Evolutionary conservation across 2,329 filamentous ascomycete species (phyloP), one percentile per base, ranked within the genome.

Genomic region (Metarhizium brunneum): DNA sequence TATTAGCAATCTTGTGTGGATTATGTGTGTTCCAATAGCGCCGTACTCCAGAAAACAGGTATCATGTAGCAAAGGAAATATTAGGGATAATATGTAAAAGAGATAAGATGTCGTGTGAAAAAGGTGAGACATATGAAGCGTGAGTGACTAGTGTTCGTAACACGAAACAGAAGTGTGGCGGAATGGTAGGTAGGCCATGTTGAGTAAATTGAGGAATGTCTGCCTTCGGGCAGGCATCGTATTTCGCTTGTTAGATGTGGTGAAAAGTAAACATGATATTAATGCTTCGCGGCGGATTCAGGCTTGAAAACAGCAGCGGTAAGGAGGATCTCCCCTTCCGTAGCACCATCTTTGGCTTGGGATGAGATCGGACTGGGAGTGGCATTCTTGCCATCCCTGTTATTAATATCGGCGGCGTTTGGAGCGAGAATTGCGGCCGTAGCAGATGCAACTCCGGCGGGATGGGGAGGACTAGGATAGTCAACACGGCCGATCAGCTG

Each of bases 251-350:
- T 20, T 48, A 10, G n/a, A 14, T 25, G 10, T 25, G 42, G 54
- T 56, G 59, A 51, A 48, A 57, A 58, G 55, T 20, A 48, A 51
- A 29, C 20, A n/a, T 30, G 20, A 30, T 30, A 6, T 5, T 30
- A 4, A 14, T 29, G 42, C 30, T 48, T 30, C 25, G 45, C 14
- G 3, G 25, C 6, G 6, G 20, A 54, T 67, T 60, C 68, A 47
- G 76, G 75, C 54, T 73, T 72, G 64, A 80, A 81, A 40, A 80
- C 78, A 45, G 77, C 76, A 49, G 70, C 75, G 49, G 76, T 76
- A 48, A 82, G 72, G 52, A 80, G 73, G 29, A 79, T 67, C 25
- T 66, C 66, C 20, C 65, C 62, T 6, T 61, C 62, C 16, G 51
- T 40, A 20, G 8, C 42, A 7, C 40, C 18, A 14, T 61, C 62